Evolutionary conservation across 1,284 basidiomycete species (phyloP).

Genomic region (Stereum hirsutum): DNA sequence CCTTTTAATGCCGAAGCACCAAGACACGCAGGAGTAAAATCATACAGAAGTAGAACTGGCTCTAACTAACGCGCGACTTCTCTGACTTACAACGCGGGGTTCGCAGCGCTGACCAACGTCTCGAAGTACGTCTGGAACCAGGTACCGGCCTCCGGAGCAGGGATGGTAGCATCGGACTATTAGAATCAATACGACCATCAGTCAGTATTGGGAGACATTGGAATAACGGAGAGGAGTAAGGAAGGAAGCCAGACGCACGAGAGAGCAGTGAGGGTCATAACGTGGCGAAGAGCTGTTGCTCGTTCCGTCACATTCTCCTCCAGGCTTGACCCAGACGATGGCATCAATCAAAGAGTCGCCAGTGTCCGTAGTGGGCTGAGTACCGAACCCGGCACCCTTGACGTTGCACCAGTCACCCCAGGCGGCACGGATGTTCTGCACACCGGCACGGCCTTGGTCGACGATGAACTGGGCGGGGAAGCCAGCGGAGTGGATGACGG

Average conservation of each 20-base stretch:
- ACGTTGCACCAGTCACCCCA: slow-evolving; percentile 59
- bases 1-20: neutral
- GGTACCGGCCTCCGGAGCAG: slow-evolving; percentile 51
- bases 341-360: slow-evolving; percentile 46
- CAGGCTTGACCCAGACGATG: slow-evolving; percentile 63
- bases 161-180: slow-evolving; percentile 40
- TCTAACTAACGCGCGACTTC: no score
- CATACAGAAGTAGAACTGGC: neutral
- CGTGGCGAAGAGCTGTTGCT: slow-evolving; percentile 47
- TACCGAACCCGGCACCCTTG: slow-evolving; percentile 52
- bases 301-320: slow-evolving; percentile 60
- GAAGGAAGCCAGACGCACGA: slow-evolving; percentile 25
- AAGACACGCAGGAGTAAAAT: neutral
- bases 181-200: neutral
- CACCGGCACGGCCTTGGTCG: slow-evolving; percentile 54
- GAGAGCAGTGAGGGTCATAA: slow-evolving; percentile 45
- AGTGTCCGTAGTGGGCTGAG: slow-evolving; percentile 47
- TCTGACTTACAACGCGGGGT: slow-evolving; percentile 34
- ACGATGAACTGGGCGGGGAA: slow-evolving; percentile 58
- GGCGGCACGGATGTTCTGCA: slow-evolving; percentile 45
- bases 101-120: slow-evolving; percentile 41
- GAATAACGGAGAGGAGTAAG: neutral
- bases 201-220: slow-evolving; percentile 1
- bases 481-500: slow-evolving; percentile 31
- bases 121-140: slow-evolving; percentile 61